Conservation (phyloP, 2,329 filamentous ascomycete species). For the Xylariaceae sp. region DNA sequence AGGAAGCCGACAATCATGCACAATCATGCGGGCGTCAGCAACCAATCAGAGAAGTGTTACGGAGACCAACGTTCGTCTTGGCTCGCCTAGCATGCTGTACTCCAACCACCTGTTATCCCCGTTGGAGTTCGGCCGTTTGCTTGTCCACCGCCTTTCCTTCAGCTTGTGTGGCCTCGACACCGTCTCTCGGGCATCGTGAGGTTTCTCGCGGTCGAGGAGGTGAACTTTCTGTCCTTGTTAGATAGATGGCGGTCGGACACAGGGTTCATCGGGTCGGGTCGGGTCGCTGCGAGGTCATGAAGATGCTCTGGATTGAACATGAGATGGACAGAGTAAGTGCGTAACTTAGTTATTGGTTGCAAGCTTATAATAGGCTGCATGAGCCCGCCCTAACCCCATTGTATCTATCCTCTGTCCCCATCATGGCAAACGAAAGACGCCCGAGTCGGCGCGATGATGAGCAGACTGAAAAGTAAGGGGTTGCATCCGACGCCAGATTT, state of each 20-base stretch:
- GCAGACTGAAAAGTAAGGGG: conserved; percentile 1
- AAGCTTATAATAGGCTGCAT: no score
- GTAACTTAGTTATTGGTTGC: no score
- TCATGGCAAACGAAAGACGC: background rate
- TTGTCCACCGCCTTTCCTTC: conserved; percentile 12
- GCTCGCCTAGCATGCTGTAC: conserved; percentile 10
- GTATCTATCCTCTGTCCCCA: no score
- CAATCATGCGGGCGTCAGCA: no score
- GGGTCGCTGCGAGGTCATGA: no score
- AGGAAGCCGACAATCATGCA: conserved; percentile 13
- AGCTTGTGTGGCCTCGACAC: conserved; percentile 14
- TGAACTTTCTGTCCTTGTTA: background rate
- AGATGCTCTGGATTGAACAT: no score
- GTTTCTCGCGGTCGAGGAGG: conserved; percentile 1
- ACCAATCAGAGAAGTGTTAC: conserved; percentile 7
- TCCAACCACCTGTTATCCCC: no score
- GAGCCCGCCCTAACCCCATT: no score
- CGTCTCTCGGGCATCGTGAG: conserved; percentile 9
- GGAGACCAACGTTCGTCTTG: conserved; percentile 9
- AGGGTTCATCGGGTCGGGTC: no score
- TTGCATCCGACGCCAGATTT: conserved; percentile 6
- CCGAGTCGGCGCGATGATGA: background rate
- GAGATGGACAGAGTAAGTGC: no score
- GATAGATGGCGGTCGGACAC: no score
- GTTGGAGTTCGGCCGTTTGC: conserved; percentile 9